Conservation (phyloP, 768 basidiomycete species). For the Lyophyllum decastes region DNA sequence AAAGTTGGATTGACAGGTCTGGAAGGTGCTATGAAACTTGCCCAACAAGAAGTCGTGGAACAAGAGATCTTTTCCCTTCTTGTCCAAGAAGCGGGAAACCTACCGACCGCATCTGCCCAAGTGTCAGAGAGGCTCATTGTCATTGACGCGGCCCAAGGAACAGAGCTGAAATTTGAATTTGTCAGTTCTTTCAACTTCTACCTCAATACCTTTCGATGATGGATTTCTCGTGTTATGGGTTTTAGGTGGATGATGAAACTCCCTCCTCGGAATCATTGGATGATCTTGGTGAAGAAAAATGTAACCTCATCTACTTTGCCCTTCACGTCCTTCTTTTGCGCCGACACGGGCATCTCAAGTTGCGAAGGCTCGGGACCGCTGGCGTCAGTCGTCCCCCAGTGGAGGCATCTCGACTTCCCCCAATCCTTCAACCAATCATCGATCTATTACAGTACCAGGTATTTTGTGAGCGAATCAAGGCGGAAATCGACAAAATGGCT, state of each 20-base stretch:
- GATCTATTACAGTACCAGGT: constrained; percentile 79
- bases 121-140: constrained; percentile 79
- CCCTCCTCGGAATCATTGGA: constrained; percentile 16
- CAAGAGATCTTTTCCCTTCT: constrained; percentile 78
- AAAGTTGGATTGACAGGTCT: constrained; percentile 36
- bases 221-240: neutral
- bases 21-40: constrained; percentile 52
- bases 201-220: neutral
- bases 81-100: constrained; percentile 72
- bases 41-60: constrained; percentile 75
- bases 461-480: constrained; percentile 64
- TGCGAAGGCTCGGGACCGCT: constrained; percentile 34
- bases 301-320: constrained; percentile 68
- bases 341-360: constrained; percentile 52
- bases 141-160: constrained; percentile 73
- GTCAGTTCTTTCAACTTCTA: constrained; percentile 37
- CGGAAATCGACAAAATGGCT: constrained; percentile 55
- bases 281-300: constrained; percentile 35
- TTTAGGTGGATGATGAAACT: constrained; percentile 35
- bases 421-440: constrained; percentile 72
- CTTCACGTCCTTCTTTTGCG: constrained; percentile 68
- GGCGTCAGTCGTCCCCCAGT: constrained; percentile 21
- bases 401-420: constrained; percentile 32
- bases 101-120: constrained; percentile 75
- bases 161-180: constrained; percentile 73